A percentile compares a stretch with the other conserved stretches of the same genome.
phyloP scores from a whole-genome alignment of 2,329 filamentous ascomycete genomes.

The Grosmannia serpens region DNA sequence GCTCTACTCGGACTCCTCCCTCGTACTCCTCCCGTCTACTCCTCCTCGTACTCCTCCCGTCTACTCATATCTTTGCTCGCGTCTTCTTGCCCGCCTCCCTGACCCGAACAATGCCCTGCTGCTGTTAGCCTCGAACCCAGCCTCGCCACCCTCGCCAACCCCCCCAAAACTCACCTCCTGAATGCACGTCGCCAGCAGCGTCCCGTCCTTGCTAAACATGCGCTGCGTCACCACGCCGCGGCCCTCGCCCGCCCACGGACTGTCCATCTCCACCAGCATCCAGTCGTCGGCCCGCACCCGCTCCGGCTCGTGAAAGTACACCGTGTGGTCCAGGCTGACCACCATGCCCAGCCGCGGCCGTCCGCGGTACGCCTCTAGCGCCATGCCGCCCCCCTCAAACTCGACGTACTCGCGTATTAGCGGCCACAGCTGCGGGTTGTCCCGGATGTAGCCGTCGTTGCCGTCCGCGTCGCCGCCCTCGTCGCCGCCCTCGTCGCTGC shows the following conservation, averaged over 20 bases:
- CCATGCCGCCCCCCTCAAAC: conserved; percentile 29
- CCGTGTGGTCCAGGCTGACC: conserved; percentile 67
- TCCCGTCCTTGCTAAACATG: conserved; percentile 61
- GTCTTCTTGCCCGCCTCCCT: neutral
- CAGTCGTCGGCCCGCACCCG: conserved; percentile 55
- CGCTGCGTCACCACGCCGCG: conserved; percentile 65
- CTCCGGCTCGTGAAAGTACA: conserved; percentile 54
- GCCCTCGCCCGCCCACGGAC: conserved; percentile 68
- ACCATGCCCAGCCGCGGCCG: conserved; percentile 67
- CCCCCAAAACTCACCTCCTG: conserved; percentile 61
- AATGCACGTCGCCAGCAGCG: conserved; percentile 64
- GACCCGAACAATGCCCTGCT: conserved; percentile 3
- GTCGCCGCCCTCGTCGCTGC: conserved; percentile 21
- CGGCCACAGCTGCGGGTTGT: conserved; percentile 30
- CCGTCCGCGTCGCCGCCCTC: conserved; percentile 20
- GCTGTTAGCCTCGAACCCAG: neutral
- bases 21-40: no score
- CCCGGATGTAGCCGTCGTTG: conserved; percentile 23
- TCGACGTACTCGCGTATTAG: conserved; percentile 25
- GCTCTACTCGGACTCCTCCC: no score
- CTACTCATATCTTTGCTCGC: no score
- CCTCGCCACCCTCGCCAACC: no score
- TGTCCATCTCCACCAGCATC: conserved; percentile 73
- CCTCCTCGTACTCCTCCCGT: no score
- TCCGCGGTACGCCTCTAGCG: conserved; percentile 30